A percentile compares a stretch with the other conserved stretches of the same genome.
phyloP scores from a whole-genome alignment of 148 eudicot genomes.

The Cornus kousa region DNA sequence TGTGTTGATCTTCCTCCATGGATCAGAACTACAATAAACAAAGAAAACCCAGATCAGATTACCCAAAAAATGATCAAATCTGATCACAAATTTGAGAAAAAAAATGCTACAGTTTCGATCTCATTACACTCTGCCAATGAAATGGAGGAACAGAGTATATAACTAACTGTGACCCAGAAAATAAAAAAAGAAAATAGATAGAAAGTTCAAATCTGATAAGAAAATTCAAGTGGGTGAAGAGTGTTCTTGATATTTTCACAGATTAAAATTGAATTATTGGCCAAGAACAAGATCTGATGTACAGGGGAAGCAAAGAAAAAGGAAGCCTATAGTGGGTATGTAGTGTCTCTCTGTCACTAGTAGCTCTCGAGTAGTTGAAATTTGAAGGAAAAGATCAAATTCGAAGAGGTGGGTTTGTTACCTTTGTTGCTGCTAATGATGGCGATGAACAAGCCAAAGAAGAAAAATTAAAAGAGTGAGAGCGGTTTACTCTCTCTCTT shows the following conservation, averaged over 20 bases:
- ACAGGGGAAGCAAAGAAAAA: slow-evolving; percentile 32
- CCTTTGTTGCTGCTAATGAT: slow-evolving; percentile 46
- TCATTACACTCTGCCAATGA: neutral
- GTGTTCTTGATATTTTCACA: neutral
- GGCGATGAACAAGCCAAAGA: slow-evolving; percentile 21
- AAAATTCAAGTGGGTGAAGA: neutral
- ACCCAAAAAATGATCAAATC: neutral
- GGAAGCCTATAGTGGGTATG: neutral
- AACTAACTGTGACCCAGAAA: slow-evolving; percentile 2
- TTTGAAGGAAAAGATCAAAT: slow-evolving; percentile 28
- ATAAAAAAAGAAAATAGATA: slow-evolving; percentile 19
- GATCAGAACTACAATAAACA: slow-evolving; percentile 8
- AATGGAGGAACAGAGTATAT: slow-evolving; percentile 17
- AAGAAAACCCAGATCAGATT: slow-evolving; percentile 8
- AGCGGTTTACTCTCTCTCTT: slow-evolving; percentile 21
- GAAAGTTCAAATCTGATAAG: slow-evolving; percentile 17
- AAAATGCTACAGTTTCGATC: slow-evolving; percentile 11
- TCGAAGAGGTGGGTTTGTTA: slow-evolving; percentile 24
- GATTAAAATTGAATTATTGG: slow-evolving; percentile 12
- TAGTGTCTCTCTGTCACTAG: slow-evolving; percentile 18
- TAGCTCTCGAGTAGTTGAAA: slow-evolving; percentile 57
- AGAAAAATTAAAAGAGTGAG: slow-evolving; percentile 26
- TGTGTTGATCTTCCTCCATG: slow-evolving; percentile 46
- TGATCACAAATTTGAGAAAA: neutral
- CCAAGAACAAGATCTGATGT: slow-evolving; percentile 56